phyloP scores from a whole-genome alignment of 352 stramenopile genomes.

The Labyrinthula sp. region DNA sequence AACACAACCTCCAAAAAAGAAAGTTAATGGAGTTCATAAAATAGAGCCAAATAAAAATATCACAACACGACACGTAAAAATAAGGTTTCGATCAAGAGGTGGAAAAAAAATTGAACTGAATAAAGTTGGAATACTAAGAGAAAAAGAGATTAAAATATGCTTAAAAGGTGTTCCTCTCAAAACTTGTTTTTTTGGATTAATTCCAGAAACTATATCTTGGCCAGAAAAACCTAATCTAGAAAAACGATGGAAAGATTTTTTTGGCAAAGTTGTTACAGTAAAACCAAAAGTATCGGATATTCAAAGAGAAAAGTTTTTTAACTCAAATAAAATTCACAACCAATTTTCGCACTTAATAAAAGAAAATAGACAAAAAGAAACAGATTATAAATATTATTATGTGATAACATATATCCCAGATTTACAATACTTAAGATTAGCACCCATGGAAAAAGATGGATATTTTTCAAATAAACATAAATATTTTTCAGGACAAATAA shows the following conservation, averaged over 20 bases:
- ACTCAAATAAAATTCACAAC: constrained; percentile 1
- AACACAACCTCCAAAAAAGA: no score
- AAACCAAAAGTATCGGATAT: background rate
- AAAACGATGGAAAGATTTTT: background rate
- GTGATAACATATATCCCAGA: constrained; percentile 50
- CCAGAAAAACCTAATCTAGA: background rate
- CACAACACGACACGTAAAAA: no score
- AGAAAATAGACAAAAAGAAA: background rate
- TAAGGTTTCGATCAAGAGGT: no score
- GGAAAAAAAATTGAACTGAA: no score
- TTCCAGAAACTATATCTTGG: constrained; percentile 2
- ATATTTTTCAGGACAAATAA: constrained; percentile 34
- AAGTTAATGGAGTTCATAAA: no score
- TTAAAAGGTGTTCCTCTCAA: no score
- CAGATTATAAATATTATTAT: constrained; percentile 37
- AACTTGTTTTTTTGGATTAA: no score
- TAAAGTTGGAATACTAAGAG: no score
- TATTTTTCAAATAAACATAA: constrained; percentile 39
- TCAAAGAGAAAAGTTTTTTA: background rate
- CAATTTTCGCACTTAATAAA: constrained; percentile 1
- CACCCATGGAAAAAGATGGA: constrained; percentile 41
- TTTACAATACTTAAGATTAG: constrained; percentile 46
- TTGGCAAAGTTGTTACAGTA: background rate
- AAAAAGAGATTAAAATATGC: no score
- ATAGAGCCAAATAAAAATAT: no score